phyloP scores from a whole-genome alignment of 2,329 filamentous ascomycete species.

The Trichoderma endophyticum region DNA sequence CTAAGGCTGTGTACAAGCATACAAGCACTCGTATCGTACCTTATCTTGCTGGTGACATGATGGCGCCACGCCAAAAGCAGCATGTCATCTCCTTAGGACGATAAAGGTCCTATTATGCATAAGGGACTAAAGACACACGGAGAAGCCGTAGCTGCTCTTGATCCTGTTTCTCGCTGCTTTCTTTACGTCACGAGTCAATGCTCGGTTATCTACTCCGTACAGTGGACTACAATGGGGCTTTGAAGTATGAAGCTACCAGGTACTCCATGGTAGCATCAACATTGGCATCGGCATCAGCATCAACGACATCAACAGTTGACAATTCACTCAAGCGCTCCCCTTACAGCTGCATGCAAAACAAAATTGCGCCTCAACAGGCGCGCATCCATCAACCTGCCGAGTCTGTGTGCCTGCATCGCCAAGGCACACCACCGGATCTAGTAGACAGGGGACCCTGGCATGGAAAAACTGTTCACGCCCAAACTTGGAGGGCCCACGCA shows the following conservation, averaged over 20 bases:
- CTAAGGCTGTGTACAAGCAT: background rate
- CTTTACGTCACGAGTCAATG: background rate
- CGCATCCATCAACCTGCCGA: background rate
- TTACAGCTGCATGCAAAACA: conserved; percentile 6
- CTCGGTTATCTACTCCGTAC: no score
- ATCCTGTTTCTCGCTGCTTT: background rate
- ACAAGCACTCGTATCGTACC: background rate
- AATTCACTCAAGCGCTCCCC: background rate
- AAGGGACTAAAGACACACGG: background rate
- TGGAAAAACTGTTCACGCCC: background rate
- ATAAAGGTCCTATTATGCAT: background rate
- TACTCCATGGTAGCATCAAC: background rate
- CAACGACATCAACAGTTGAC: background rate
- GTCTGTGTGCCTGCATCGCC: conserved; percentile 11
- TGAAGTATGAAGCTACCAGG: background rate
- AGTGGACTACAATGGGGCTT: background rate
- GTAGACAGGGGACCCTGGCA: background rate
- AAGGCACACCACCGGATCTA: conserved; percentile 1
- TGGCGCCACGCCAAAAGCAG: background rate
- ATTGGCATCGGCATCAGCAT: background rate
- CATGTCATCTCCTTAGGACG: background rate
- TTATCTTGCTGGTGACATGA: background rate
- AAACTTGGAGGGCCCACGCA: background rate
- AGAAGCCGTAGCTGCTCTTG: background rate
- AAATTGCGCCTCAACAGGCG: background rate